Percentiles rank a stretch among this genome's conserved stretches.
Evolutionary conservation across 148 eudicot species (phyloP).

Genomic region (Amaranthus cruentus): DNA sequence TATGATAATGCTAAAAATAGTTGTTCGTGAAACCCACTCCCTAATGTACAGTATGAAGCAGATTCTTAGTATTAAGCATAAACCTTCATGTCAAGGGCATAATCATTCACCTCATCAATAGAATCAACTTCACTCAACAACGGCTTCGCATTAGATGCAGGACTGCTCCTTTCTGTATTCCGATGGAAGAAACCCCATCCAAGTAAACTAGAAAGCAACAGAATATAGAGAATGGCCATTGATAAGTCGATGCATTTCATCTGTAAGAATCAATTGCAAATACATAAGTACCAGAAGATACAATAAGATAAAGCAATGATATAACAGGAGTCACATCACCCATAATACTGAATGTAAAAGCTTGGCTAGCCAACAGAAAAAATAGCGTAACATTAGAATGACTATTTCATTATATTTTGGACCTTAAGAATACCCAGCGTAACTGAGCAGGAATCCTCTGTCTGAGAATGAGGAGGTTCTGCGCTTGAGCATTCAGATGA

Average conservation of each 20-base stretch:
- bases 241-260: slow-evolving; percentile 56
- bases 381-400: neutral
- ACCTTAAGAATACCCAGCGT: slow-evolving; percentile 54
- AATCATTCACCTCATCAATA: slow-evolving; percentile 25
- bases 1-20: neutral
- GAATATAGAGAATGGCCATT: slow-evolving; percentile 41
- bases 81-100: slow-evolving; percentile 26
- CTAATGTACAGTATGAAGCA: neutral
- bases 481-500: slow-evolving; percentile 49
- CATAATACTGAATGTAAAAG: neutral
- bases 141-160: slow-evolving; percentile 39
- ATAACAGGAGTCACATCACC: neutral
- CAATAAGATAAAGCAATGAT: slow-evolving; percentile 6
- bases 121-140: slow-evolving; percentile 35
- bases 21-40: neutral
- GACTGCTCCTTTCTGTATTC: slow-evolving; percentile 34
- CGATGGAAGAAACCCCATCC: slow-evolving; percentile 51
- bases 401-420: neutral
- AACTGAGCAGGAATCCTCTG: slow-evolving; percentile 46
- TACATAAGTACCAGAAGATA: slow-evolving; percentile 13
- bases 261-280: slow-evolving; percentile 34
- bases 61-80: neutral
- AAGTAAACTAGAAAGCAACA: slow-evolving; percentile 51
- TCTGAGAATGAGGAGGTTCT: slow-evolving; percentile 59
- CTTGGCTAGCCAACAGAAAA: slow-evolving; percentile 4